Base-by-base conservation (phyloP, 768 basidiomycete genomes). In the Xerocomellus intermedius region DNA sequence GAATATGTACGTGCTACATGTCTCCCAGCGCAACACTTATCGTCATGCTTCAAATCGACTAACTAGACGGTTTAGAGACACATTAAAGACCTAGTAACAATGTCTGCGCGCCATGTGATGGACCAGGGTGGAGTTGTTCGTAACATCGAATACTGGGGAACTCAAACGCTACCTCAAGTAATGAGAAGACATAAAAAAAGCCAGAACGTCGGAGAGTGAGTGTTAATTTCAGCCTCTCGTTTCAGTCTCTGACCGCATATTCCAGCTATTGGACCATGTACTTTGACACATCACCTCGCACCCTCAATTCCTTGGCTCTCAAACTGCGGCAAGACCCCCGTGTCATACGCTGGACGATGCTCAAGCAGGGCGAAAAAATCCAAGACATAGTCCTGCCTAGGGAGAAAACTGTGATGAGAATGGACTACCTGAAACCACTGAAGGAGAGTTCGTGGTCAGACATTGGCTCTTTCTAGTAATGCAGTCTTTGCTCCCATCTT, bases 221-320 rank as follows among this genome's bases (percentile, higher is more conserved):
- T 88, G 10, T 36, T 1, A 6, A 5, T 50, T 38, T n/a, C 32
- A 7, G 10, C 38, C 7, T 26, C 10, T 17, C 30, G 8, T 49
- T 16, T 39, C 22, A 32, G 0, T 45, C 24, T n/a, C 57, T 59
- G 24, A 69, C 54, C 19, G 14, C 16, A 49, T 22, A 21, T 47
- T 3, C 44, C 62, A 95, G 93, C 63, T 94, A 94, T 69, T 95
- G 91, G 91, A 86, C 88, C 5, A 82, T 96, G 77, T 82, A 91
- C 66, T 96, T 94, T 69, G 94, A 96, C 75, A 83, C 90, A 4
- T 87, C 88, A 9, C 93, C 93, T 12, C 76, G 76, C 37, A 85
- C 83, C 0, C 75, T 95, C 46, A 74, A 76, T 7, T 75, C 79
- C 1, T 75, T 96, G n/a, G 83, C 84, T 60, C 71, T 75, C 9